Percentiles rank a stretch among this genome's conserved stretches.
Evolutionary conservation across 2,329 filamentous ascomycete species (phyloP).

Genomic region (Clonostachys solani): DNA sequence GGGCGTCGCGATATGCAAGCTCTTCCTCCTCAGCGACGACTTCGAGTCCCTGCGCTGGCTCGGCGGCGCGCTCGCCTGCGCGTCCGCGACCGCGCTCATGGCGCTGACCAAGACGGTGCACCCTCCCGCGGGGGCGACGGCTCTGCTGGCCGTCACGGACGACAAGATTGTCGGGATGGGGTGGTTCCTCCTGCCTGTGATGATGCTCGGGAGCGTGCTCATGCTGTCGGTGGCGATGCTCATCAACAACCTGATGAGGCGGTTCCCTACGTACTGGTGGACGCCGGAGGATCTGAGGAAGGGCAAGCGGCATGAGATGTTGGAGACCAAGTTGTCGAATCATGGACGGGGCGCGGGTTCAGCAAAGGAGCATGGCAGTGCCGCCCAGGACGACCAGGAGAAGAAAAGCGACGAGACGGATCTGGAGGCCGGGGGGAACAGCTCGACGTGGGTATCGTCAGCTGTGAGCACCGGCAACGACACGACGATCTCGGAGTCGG

Average conservation of each 20-base stretch:
- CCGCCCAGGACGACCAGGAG: slow-evolving; percentile 4
- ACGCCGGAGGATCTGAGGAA: slow-evolving; percentile 30
- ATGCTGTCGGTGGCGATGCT: slow-evolving; percentile 61
- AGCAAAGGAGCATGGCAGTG: neutral
- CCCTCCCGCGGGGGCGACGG: slow-evolving; percentile 72
- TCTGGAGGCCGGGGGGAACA: slow-evolving; percentile 1
- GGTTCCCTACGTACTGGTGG: slow-evolving; percentile 71
- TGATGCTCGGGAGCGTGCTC: slow-evolving; percentile 54
- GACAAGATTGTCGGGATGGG: slow-evolving; percentile 49
- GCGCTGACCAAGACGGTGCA: slow-evolving; percentile 67
- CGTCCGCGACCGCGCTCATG: slow-evolving; percentile 60
- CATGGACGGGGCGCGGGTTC: neutral
- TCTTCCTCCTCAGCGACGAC: slow-evolving; percentile 50
- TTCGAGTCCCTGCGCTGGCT: slow-evolving; percentile 56
- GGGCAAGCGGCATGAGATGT: neutral
- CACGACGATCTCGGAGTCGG: slow-evolving; percentile 2
- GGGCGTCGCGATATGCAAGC: slow-evolving; percentile 59
- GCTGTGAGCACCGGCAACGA: neutral
- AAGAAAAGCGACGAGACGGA: neutral
- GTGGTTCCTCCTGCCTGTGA: slow-evolving; percentile 64
- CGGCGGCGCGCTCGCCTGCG: slow-evolving; percentile 62
- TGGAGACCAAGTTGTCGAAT: no score
- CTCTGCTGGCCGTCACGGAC: slow-evolving; percentile 62
- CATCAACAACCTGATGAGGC: slow-evolving; percentile 65
- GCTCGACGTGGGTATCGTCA: slow-evolving; percentile 4